Base-by-base conservation (phyloP, 805 yeast genomes). In the Pichia gijzeniarum region DNA sequence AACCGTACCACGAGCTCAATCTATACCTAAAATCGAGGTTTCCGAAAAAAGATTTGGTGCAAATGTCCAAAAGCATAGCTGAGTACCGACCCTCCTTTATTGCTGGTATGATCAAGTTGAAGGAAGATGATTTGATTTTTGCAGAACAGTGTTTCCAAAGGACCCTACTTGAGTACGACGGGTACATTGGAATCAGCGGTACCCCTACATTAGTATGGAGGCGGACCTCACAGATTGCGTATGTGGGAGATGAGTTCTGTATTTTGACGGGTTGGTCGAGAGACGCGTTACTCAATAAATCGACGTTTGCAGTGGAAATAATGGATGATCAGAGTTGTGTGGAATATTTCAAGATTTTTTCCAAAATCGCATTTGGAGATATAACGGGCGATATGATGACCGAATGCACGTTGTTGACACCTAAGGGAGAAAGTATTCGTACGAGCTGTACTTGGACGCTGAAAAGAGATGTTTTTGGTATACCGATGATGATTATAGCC, bases 111-210 rank as follows among this genome's bases (percentile, higher is more conserved):
- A 85, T 86, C 56, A 80, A 93, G 5, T 66, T 91, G 32, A 86
- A 90, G 47, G 95, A 87, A 55, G 95, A 86, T 35, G 99, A 91
- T 62, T 71, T 90, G 63, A 85, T 91, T 3, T 91, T 91, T 59
- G 88, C 93, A 84, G 99, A 91, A 60, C 95, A 91, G 67, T 86
- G 96, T 55, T 91, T 90, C 67, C 98, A 91, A 63, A 70, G 99
- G 38, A 89, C 98, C 0, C 68, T 91, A 32, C 67, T 91, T 37
- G 96, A 95, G 49, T 91, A 89, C 61, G 90, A 88, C 49, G 85
- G 82, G 61, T 85, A 86, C 60, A 84, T 93, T 34, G 73, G 80
- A 19, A 79, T 85, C 18, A 79, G 88, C 30, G 97, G 97, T 0
- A 91, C 97, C 0, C 98, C 98, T 2, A 89, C 96, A 0, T 76